A percentile compares a stretch with the other conserved stretches of the same genome.
These are phyloP conservation scores for Detonula confervacea DNA, from an alignment of 352 stramenopile genomes.

Conservation along the genomic window DNA sequence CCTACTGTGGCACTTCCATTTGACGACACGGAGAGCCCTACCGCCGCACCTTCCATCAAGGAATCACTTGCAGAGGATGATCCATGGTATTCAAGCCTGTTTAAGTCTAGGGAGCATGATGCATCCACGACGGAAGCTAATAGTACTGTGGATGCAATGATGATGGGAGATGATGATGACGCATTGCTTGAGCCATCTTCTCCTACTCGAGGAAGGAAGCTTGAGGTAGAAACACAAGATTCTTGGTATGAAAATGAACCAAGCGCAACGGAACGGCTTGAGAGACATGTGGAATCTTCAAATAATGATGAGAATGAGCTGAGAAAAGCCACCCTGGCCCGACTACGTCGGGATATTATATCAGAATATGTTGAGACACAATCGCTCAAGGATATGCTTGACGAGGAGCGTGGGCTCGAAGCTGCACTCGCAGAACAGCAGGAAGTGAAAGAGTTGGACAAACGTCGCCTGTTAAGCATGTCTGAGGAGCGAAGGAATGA, in stretches of 20 bases:
- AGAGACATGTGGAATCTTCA: conserved; percentile 11
- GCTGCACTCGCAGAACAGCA: neutral
- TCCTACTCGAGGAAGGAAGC: conserved; percentile 22
- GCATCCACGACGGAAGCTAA: conserved; percentile 26
- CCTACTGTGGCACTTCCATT: conserved; percentile 51
- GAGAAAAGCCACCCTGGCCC: too few species aligned
- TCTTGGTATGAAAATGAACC: conserved; percentile 47
- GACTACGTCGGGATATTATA: too few species aligned
- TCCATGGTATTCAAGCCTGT: conserved; percentile 63
- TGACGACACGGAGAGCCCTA: conserved; percentile 42
- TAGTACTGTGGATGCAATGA: conserved; percentile 26
- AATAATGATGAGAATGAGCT: neutral
- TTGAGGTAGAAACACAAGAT: conserved; percentile 20
- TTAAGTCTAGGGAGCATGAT: conserved; percentile 64
- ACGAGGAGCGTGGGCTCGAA: neutral
- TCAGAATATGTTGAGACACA: neutral
- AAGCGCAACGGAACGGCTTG: conserved; percentile 15
- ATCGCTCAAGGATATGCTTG: neutral
- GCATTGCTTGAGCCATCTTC: conserved; percentile 20
- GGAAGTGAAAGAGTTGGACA: neutral
- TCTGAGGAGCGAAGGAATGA: too few species aligned
- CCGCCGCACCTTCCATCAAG: conserved; percentile 2
- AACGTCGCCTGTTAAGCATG: too few species aligned
- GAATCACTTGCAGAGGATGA: conserved; percentile 15
- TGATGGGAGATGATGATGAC: conserved; percentile 39